Evolutionary conservation across 805 yeast species (phyloP).

Genomic region (Metschnikowia noctiluminum): DNA sequence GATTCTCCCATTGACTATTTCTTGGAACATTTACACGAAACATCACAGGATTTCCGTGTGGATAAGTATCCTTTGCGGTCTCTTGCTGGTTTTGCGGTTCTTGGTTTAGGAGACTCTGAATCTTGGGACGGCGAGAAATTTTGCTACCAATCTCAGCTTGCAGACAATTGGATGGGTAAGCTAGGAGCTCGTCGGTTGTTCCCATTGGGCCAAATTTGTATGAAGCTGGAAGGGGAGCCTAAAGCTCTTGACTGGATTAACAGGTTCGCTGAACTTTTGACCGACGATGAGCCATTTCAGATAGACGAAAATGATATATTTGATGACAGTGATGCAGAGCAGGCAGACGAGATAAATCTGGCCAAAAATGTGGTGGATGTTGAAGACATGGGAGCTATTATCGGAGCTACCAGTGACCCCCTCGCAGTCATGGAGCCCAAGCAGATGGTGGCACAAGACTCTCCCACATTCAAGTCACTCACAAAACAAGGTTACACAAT

Average conservation of each 20-base stretch:
- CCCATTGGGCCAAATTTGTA: conserved; percentile 81
- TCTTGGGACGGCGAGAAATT: conserved; percentile 73
- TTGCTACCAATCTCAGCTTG: conserved; percentile 78
- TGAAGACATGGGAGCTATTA: conserved; percentile 78
- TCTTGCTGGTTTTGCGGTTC: conserved; percentile 75
- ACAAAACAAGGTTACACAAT: conserved; percentile 93
- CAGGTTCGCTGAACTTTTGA: conserved; percentile 54
- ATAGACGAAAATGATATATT: conserved; percentile 52
- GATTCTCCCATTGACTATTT: conserved; percentile 91
- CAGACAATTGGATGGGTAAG: conserved; percentile 74
- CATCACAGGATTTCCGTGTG: conserved; percentile 78
- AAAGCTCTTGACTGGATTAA: conserved; percentile 66
- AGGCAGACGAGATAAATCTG: conserved; percentile 33
- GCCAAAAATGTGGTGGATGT: conserved; percentile 60
- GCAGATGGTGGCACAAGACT: conserved; percentile 85
- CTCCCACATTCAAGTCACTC: conserved; percentile 83
- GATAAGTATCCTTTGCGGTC: conserved; percentile 74
- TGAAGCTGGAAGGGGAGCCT: conserved; percentile 62
- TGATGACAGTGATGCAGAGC: conserved; percentile 51
- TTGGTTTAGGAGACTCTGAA: conserved; percentile 86
- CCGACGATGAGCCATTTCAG: conserved; percentile 67
- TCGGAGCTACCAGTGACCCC: conserved; percentile 34
- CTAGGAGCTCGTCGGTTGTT: conserved; percentile 83
- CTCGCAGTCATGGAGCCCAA: conserved; percentile 35
- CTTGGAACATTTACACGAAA: conserved; percentile 74